Evolutionary conservation across 495 filamentous ascomycete species (phyloP), one percentile per base, ranked within the genome.

Genomic region (Lasiosphaeris hirsuta): DNA sequence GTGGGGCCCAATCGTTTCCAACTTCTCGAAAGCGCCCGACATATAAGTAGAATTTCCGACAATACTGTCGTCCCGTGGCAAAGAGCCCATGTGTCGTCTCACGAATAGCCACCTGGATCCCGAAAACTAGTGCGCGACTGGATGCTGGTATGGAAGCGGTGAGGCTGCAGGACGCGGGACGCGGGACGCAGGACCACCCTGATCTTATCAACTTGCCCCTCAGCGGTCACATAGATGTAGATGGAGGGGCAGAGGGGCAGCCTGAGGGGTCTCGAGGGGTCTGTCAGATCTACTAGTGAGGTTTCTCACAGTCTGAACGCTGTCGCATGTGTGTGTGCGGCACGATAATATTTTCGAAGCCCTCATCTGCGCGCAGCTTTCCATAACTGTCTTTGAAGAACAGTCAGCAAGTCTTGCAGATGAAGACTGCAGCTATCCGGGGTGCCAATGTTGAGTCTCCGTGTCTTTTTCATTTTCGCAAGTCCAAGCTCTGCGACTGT

Each of bases 141-240:
- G 53, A 19, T 36, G 15, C 49, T 18, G 11, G 33, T 11, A 46
- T 33, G 33, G 56, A 58, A 41, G 57, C 57, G 57, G 57, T 59
- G 57, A 59, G 57, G 51, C 57, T 59, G 57, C 57, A 59, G 47
- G 7, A 41, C 39, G 23, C 23, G 23, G 23, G 23, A 30, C 23
- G 23, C 23, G 23, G 44, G 36, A 59, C 43, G 57, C 50, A 41
- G 41, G 50, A 45, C 46, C 42, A 33, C 39, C 40, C 18, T 49
- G 57, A 36, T 36, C 23, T 34, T 34, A 50, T 33, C 46, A 50
- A 13, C 30, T 14, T 35, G 23, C 45, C 30, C 18, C 23, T 50
- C 15, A 36, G 5, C 46, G n/a, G 34, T 50, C 15, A 17, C 17
- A 43, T 44, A 35, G 38, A 39, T 15, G 30, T 4, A 53, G 37